phyloP scores from a whole-genome alignment of 257 asterid genomes.

The Gardenia jasminoides region DNA sequence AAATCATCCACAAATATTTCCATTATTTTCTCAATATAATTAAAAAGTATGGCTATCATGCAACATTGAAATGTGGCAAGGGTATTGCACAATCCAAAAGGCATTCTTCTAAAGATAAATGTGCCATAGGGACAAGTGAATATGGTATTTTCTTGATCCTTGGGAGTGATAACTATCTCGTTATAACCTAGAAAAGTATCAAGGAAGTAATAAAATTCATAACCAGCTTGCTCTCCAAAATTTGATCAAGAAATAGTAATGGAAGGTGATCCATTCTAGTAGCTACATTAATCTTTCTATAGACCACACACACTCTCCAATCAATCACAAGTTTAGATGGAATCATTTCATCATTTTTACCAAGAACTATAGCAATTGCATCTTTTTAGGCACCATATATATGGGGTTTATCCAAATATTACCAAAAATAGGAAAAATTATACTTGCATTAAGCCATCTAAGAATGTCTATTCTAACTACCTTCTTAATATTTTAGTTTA shows the following conservation, averaged over 20 bases:
- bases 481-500: no score
- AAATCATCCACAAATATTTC: conserved; percentile 7
- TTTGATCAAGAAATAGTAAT: conserved; percentile 1
- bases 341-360: no score
- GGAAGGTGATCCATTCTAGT: not conserved
- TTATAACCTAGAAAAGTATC: not conserved
- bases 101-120: not conserved
- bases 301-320: not conserved
- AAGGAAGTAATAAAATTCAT: not conserved
- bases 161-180: not conserved
- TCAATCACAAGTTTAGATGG: no score
- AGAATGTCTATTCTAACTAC: no score
- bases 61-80: conserved; percentile 1
- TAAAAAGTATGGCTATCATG: not conserved
- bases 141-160: not conserved
- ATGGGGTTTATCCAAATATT: no score
- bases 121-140: not conserved
- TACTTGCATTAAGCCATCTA: no score
- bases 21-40: not conserved
- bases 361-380: no score
- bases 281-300: not conserved
- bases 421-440: no score
- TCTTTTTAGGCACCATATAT: no score
- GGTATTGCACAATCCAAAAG: not conserved
- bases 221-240: not conserved